Evolutionary conservation across 2,329 filamentous ascomycete species (phyloP), one percentile per base, ranked within the genome.

Genomic region (Tolypocladium ophioglossoides): DNA sequence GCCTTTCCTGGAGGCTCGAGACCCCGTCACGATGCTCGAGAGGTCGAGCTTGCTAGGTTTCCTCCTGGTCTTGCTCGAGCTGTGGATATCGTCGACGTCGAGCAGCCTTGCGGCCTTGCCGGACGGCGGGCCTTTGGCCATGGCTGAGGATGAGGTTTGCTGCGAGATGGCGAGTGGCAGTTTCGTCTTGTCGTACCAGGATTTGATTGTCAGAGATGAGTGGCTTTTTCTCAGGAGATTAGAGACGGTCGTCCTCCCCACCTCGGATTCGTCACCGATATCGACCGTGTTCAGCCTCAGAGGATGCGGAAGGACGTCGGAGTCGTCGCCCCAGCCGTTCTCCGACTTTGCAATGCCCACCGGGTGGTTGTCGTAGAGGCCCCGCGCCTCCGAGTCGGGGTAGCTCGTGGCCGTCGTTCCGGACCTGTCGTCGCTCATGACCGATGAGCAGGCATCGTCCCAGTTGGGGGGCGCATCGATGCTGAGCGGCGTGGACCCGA

Each of bases 71-170:
- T 64, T 62, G 22, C 58, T 52, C 18, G 66, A 54, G 12, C 57
- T 50, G 48, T 62, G 41, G 62, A 64, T 59, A 59, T 77, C 73
- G 53, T 77, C 38, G 40, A 52, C 71, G 58, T 78, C 75, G 24
- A 80, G 67, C 49, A 78, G 62, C 41, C 69, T 67, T 52, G 70
- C 72, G 0, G 74, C 70, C 59, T 80, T 80, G 47, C 70, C 62
- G 12, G 44, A 34, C 0, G 78, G 77, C 6, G 76, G 63, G 4
- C 78, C 78, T 59, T 78, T 81, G 24, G 79, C 78, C 74, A 83
- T 82, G 56, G 78, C 76, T 1, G 79, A 80, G 46, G 72, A 76
- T 0, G 79, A 81, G 0, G 80, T 82, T 62, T 83, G 79, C 60
- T 82, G 79, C 1, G 79, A 80, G 56, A 81, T 75, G n/a, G 77